Conservation (phyloP, 768 basidiomycete species). For the Porpolomopsis calyptriformis region DNA sequence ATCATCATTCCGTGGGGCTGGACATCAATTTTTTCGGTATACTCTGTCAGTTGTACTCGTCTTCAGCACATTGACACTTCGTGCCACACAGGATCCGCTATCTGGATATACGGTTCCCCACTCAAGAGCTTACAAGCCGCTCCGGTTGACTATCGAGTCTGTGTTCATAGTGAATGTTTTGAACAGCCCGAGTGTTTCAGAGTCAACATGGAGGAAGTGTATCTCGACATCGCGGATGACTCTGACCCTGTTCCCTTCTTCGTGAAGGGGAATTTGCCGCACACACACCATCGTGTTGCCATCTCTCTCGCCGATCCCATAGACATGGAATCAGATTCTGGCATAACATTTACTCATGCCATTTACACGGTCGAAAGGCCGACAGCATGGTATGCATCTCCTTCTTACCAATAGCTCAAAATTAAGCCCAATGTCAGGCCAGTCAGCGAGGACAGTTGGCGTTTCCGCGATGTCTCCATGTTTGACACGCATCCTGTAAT, state of each 20-base stretch:
- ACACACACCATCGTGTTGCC: not conserved
- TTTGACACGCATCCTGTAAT: not conserved
- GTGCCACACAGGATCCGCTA: not conserved
- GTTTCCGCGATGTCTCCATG: slow-evolving; percentile 1
- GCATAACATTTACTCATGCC: not conserved
- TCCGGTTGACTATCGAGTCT: not conserved
- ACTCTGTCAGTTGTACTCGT: too few species aligned
- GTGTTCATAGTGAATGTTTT: not conserved
- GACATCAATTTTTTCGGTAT: not conserved
- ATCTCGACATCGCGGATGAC: not conserved
- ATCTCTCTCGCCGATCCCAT: not conserved
- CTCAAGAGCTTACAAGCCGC: not conserved
- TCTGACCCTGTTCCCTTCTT: not conserved
- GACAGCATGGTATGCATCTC: not conserved
- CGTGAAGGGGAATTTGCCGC: not conserved
- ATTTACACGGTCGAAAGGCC: not conserved
- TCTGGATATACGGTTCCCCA: not conserved
- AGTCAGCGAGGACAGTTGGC: not conserved
- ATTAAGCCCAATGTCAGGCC: not conserved
- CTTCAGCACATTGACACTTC: too few species aligned
- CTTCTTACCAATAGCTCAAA: not conserved
- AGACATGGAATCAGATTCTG: not conserved
- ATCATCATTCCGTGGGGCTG: not conserved
- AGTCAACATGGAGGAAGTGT: not conserved
- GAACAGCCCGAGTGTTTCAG: not conserved